Conservation (phyloP, 164 flowering plant genomes). For the Vitis rupestris region DNA sequence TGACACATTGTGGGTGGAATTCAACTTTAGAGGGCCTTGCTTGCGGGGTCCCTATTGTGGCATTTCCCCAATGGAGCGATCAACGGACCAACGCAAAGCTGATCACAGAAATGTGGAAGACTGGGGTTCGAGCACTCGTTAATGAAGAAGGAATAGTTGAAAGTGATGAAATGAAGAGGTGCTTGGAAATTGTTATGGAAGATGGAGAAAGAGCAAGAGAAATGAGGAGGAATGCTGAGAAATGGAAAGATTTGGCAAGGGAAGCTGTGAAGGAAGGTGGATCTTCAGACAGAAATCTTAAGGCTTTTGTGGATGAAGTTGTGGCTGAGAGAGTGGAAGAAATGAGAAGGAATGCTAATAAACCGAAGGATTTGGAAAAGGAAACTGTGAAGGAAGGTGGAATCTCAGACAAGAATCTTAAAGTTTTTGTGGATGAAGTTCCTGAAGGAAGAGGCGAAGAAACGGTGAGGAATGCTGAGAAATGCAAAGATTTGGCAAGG, state of each 20-base stretch:
- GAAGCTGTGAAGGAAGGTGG: conserved; percentile 26
- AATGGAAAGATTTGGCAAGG: conserved; percentile 23
- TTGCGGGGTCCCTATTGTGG: conserved; percentile 34
- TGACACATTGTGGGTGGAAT: conserved; percentile 54
- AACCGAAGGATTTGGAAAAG: too few relatives aligned
- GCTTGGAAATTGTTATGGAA: conserved; percentile 25
- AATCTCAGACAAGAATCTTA: too few relatives aligned
- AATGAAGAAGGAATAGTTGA: conserved; percentile 21
- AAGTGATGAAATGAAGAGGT: conserved; percentile 27
- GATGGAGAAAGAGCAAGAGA: conserved; percentile 11
- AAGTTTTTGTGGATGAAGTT: too few relatives aligned
- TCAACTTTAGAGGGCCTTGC: conserved; percentile 34
- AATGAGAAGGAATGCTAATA: background rate
- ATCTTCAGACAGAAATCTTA: conserved; percentile 22
- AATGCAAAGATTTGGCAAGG: too few relatives aligned
- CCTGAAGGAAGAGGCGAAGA: too few relatives aligned
- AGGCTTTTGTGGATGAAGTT: conserved; percentile 18
- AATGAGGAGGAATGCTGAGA: conserved; percentile 21
- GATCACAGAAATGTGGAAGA: conserved; percentile 29
- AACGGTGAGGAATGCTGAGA: too few relatives aligned
- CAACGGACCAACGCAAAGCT: conserved; percentile 41
- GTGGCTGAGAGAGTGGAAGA: too few relatives aligned
- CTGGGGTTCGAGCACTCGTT: conserved; percentile 22
- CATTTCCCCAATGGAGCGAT: conserved; percentile 35
- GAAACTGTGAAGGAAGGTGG: too few relatives aligned